A percentile compares a stretch with the other conserved stretches of the same genome.
Conservation (phyloP, 192 early-diverging fungal species). For the Gonapodya sp. region DNA sequence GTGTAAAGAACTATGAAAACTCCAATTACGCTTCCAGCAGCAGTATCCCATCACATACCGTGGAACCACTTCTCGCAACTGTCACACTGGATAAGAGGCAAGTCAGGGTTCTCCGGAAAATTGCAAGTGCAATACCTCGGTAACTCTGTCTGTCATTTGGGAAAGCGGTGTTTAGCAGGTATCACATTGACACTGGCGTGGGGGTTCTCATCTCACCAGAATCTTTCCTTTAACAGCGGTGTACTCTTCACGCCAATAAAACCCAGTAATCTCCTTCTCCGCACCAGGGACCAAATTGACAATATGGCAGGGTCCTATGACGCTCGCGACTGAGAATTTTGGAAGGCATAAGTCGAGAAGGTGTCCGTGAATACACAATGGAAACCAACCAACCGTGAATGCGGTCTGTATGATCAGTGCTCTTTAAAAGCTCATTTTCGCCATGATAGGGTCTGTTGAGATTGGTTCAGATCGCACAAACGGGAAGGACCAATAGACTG, state of each 20-base stretch:
- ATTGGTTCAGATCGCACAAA: not conserved
- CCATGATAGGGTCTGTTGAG: not conserved
- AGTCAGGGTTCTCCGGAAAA: not conserved
- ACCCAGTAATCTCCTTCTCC: constrained; percentile 1
- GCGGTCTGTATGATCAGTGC: not conserved
- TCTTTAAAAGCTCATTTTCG: not conserved
- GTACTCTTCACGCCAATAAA: not conserved
- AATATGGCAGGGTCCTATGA: not conserved
- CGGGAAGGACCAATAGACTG: too few species aligned
- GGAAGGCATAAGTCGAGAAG: not conserved
- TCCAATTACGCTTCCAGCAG: too few species aligned
- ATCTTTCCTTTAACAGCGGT: not conserved
- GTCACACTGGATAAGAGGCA: not conserved
- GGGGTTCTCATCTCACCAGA: not conserved
- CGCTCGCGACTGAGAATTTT: not conserved
- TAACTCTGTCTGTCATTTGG: not conserved
- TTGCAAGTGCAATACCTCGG: not conserved
- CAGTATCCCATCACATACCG: not conserved
- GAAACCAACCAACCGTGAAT: not conserved
- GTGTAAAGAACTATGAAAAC: too few species aligned
- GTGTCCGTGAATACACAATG: not conserved
- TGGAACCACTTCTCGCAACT: constrained; percentile 1
- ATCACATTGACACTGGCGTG: too few species aligned
- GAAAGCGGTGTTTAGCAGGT: not conserved
- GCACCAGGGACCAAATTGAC: not conserved